These are phyloP conservation scores for Saccharomycopsis amapae DNA, from an alignment of 805 yeast genomes.

Conservation along the genomic window DNA sequence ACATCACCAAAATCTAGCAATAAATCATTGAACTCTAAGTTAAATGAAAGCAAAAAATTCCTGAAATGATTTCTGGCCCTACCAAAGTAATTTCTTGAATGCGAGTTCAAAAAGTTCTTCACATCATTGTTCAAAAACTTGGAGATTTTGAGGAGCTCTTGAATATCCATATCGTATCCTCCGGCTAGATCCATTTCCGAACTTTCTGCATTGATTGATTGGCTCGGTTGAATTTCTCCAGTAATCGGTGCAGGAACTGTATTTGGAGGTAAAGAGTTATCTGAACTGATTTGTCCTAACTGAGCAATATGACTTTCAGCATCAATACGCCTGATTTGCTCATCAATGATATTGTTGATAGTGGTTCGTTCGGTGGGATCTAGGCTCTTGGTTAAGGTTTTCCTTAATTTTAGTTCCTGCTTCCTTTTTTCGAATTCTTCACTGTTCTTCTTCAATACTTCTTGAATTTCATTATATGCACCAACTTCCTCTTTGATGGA, in stretches of 20 bases:
- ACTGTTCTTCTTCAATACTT: background rate
- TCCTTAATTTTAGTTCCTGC: too few species aligned
- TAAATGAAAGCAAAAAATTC: constrained; percentile 18
- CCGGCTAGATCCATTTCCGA: too few species aligned
- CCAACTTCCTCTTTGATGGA: constrained; percentile 23
- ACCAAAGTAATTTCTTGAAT: constrained; percentile 4
- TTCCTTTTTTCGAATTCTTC: background rate
- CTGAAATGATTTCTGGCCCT: constrained; percentile 15
- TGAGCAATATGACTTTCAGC: too few species aligned
- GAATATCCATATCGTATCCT: constrained; percentile 3
- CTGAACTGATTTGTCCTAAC: too few species aligned
- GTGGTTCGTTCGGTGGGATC: too few species aligned
- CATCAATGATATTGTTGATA: too few species aligned
- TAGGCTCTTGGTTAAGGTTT: too few species aligned
- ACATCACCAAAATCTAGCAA: constrained; percentile 10
- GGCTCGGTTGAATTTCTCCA: too few species aligned
- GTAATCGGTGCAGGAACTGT: too few species aligned
- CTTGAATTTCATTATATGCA: background rate
- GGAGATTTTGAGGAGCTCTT: constrained; percentile 14
- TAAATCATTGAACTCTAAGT: constrained; percentile 15
- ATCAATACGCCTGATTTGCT: too few species aligned
- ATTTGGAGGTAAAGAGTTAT: too few species aligned
- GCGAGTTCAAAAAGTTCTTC: constrained; percentile 4
- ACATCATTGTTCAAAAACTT: constrained; percentile 8
- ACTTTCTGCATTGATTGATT: too few species aligned